Conservation (phyloP, 179 eudicot genomes). For the Patellifolia procumbens region DNA sequence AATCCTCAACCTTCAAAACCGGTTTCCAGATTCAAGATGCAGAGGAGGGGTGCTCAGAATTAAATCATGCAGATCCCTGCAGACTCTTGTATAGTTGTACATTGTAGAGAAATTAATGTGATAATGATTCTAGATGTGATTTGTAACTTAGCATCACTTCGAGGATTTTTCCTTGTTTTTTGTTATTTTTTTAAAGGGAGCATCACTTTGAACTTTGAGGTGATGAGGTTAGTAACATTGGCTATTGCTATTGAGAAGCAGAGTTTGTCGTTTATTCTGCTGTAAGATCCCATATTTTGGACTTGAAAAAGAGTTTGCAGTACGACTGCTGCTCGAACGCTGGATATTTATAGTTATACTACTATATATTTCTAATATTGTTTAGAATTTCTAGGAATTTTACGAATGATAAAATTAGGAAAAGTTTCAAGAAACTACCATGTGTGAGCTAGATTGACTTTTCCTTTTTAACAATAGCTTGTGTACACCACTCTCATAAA, state of each 20-base stretch:
- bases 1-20: conserved; percentile 57
- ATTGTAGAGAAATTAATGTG: neutral
- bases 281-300: neutral
- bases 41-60: conserved; percentile 38
- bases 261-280: neutral
- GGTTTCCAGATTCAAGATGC: conserved; percentile 88
- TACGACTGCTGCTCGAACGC: too few relatives aligned
- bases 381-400: too few relatives aligned
- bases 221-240: neutral
- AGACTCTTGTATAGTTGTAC: conserved; percentile 7
- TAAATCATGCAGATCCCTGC: neutral
- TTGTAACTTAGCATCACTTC: neutral
- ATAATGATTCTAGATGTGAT: neutral
- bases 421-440: too few relatives aligned
- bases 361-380: too few relatives aligned
- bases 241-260: neutral
- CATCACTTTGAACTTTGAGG: neutral
- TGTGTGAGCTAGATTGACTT: too few relatives aligned
- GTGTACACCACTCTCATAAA: too few relatives aligned
- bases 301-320: neutral
- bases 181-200: neutral
- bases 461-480: too few relatives aligned
- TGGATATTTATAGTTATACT: too few relatives aligned
- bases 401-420: too few relatives aligned
- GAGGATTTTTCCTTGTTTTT: neutral